Conservation (phyloP, 805 yeast species). For the Candida yuanshanica region DNA sequence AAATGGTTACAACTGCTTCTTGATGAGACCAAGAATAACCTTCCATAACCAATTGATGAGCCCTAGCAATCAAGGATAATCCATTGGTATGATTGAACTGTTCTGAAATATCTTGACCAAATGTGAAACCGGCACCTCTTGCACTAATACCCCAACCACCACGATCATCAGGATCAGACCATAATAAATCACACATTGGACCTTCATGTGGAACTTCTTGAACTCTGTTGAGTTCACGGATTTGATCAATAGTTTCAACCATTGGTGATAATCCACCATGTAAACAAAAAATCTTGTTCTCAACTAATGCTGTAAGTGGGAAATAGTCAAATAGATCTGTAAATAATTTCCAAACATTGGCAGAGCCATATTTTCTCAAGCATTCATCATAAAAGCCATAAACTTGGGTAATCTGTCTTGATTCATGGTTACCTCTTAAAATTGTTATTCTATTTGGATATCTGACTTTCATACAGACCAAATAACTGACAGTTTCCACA, state of each 20-base stretch:
- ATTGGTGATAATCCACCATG: constrained; percentile 97
- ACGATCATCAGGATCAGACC: constrained; percentile 97
- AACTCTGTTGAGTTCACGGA: constrained; percentile 81
- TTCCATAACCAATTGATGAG: constrained; percentile 97
- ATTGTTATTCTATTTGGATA: constrained; percentile 89
- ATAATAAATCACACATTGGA: constrained; percentile 92
- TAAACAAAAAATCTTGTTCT: constrained; percentile 82
- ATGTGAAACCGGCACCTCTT: constrained; percentile 98
- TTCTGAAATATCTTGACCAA: constrained; percentile 92
- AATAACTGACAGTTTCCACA: constrained; percentile 83
- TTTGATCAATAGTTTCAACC: constrained; percentile 91
- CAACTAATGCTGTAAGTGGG: constrained; percentile 91
- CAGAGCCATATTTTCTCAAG: constrained; percentile 85
- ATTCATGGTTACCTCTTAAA: constrained; percentile 91
- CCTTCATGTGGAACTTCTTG: constrained; percentile 98
- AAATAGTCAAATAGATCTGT: constrained; percentile 89
- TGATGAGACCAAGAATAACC: constrained; percentile 95
- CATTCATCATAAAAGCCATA: constrained; percentile 96
- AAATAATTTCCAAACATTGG: constrained; percentile 89
- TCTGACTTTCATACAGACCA: constrained; percentile 88
- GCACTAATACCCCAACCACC: constrained; percentile 98
- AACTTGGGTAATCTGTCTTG: constrained; percentile 93
- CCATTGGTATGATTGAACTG: constrained; percentile 91
- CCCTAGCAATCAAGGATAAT: constrained; percentile 81
- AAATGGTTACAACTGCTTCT: constrained; percentile 89